Evolutionary conservation across 306 rosid genomes (phyloP).

Genomic region (Ormosia emarginata): DNA sequence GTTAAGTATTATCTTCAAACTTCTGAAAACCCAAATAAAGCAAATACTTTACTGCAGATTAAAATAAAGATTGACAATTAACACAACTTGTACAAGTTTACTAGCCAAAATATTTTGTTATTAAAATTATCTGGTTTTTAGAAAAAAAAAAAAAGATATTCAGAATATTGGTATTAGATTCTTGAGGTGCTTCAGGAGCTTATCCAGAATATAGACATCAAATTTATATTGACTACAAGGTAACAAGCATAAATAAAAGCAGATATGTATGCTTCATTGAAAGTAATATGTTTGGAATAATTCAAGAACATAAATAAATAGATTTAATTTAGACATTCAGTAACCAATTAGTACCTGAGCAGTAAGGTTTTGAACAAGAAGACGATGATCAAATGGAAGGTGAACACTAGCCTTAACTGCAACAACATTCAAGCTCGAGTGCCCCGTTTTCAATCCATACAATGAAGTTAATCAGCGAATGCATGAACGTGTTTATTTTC

Average conservation of each 20-base stretch:
- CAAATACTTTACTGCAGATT: not conserved
- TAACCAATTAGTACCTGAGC: conserved; percentile 39
- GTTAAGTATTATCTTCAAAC: not conserved
- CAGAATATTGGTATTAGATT: not conserved
- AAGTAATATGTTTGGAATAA: not conserved
- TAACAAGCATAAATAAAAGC: not conserved
- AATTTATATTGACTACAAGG: not conserved
- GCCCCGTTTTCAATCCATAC: conserved; percentile 49
- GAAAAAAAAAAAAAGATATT: too few species aligned
- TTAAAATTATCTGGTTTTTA: too few species aligned
- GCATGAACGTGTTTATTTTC: not conserved
- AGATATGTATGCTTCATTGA: not conserved
- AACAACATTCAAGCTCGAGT: conserved; percentile 50
- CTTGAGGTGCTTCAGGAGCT: not conserved
- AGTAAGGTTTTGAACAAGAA: conserved; percentile 70
- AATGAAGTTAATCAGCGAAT: conserved; percentile 24
- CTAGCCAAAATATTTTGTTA: too few species aligned
- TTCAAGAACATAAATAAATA: not conserved
- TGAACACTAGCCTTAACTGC: conserved; percentile 77
- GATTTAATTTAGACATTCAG: not conserved
- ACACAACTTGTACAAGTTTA: too few species aligned
- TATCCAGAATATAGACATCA: not conserved
- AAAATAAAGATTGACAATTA: not conserved
- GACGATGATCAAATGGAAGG: conserved; percentile 54
- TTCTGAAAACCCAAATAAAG: not conserved